A percentile compares a stretch with the other conserved stretches of the same genome.
Conservation (phyloP, 257 asterid genomes). For the Solanum tarijense region DNA sequence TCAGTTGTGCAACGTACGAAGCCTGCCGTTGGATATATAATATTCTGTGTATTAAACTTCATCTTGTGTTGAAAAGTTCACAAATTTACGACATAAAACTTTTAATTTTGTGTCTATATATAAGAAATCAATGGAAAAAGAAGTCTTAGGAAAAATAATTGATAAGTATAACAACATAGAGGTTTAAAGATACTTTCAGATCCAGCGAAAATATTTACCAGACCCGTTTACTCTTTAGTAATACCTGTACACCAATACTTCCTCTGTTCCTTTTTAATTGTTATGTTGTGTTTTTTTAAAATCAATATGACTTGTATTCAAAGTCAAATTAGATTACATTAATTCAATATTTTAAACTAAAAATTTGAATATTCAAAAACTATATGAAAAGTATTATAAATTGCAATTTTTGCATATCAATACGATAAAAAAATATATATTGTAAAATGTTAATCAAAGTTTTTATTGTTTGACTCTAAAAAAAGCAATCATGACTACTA, state of each 20-base stretch:
- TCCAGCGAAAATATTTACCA: background rate
- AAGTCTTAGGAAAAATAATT: background rate
- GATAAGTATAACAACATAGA: accelerated
- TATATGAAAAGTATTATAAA: background rate
- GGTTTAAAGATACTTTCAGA: background rate
- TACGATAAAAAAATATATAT: no score
- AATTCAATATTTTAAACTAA: no score
- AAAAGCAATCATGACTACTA: no score
- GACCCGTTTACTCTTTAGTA: background rate
- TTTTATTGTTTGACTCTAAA: background rate
- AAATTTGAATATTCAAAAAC: no score
- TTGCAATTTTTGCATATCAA: no score
- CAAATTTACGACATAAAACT: background rate
- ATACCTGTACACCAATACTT: background rate
- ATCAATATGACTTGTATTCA: background rate
- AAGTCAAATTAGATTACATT: no score
- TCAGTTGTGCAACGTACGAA: background rate
- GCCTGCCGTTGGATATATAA: background rate
- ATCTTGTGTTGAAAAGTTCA: background rate
- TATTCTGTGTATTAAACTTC: background rate
- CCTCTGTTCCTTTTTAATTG: no score
- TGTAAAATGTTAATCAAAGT: no score
- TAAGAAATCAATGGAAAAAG: background rate
- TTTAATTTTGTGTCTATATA: background rate
- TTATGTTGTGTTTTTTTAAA: no score